Base-by-base conservation (phyloP, 768 basidiomycete species). In the Leucocoprinus sp. region DNA sequence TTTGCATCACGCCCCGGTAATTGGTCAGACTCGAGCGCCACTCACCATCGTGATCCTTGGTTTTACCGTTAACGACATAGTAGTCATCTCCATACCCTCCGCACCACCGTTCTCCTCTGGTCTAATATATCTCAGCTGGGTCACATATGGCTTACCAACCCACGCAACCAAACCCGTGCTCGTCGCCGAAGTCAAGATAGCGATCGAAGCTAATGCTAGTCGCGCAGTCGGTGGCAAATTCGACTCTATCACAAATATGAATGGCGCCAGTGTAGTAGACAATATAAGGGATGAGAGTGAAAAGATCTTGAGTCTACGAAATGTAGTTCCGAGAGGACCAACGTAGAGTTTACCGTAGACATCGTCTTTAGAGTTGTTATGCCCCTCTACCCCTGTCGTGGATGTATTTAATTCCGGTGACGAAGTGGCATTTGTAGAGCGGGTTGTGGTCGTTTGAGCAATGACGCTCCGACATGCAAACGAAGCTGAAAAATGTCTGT, bases 221-320 rank as follows among this genome's bases (percentile, higher is more conserved):
- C 89, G 78, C 0, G 84, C 91, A 14, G 72, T 69, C 31, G 74
- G 54, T 0, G 91, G 88, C 5, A 93, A 72, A 18, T 74, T 74
- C 4, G 88, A 83, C 50, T 92, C 88, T 53, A 93, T 70, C 42
- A 87, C 58, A 62, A 93, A 84, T 50, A 93, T 77, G 64, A 93
- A 80, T 1, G 91, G 91, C 1, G 84, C 69, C 54, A 93, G 67
- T 3, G 76, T 70, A 48, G 70, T 63, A 8, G 86, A 82, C 39
- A 89, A 71, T 2, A 71, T 71, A 37, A 93, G 72, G 0, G 90
- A 90, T 18, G 80, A 76, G 0, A 93, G 65, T 9, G 89, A 92
- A 66, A 93, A 90, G 7, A 88, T 62, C 60, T 93, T 92, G 45
- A 92, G 73, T 18, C 76, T 75, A 45, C 78, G 75, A 67, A 88